Percentiles rank a stretch among this genome's conserved stretches.
Evolutionary conservation across 78 protist species (phyloP).

Genomic region (Emiliania huxleyi): DNA sequence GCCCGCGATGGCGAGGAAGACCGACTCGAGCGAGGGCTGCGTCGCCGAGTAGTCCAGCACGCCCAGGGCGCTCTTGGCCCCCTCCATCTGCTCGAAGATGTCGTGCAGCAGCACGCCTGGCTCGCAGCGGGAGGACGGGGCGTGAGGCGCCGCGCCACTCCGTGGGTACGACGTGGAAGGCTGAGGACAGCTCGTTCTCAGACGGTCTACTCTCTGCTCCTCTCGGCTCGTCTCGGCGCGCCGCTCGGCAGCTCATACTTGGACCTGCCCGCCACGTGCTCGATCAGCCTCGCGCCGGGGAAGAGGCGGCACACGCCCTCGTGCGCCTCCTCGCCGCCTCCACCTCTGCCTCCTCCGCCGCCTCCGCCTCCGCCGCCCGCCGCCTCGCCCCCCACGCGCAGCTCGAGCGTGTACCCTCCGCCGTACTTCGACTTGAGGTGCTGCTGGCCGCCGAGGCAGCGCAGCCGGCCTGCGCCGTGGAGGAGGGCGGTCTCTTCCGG

Average conservation of each 20-base stretch:
- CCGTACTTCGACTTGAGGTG: slow-evolving; percentile 43
- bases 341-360: too few relatives aligned
- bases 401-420: slow-evolving; percentile 21
- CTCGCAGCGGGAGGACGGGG: too few relatives aligned
- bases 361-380: too few relatives aligned
- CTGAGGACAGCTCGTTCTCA: too few relatives aligned
- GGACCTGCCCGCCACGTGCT: not conserved
- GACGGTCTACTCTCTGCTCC: too few relatives aligned
- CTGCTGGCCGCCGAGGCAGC: slow-evolving; percentile 37
- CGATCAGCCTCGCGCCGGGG: not conserved
- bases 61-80: not conserved
- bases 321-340: not conserved
- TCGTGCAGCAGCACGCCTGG: not conserved
- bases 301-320: not conserved
- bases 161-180: not conserved
- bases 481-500: too few relatives aligned
- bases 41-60: not conserved
- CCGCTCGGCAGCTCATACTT: slow-evolving; percentile 4
- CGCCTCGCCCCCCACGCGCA: not conserved
- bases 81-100: not conserved
- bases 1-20: not conserved
- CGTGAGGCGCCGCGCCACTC: too few relatives aligned
- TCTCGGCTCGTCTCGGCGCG: too few relatives aligned
- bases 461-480: not conserved
- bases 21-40: not conserved